Base-by-base conservation (phyloP, 352 stramenopile species). In the Globisporangium emineosum region DNA sequence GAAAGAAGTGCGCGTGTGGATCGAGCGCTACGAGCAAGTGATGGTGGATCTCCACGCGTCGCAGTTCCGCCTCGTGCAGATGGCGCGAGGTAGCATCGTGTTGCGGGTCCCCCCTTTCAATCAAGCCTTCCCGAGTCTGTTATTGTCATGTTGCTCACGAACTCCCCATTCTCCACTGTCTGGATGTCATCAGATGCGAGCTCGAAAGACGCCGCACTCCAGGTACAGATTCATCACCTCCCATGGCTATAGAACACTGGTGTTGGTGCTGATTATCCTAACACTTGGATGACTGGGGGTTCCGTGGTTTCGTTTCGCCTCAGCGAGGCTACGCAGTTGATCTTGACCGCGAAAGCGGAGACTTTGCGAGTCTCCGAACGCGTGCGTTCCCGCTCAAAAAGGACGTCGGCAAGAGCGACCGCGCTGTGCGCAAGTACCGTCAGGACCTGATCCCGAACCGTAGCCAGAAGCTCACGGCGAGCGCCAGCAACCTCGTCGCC, bases 21-120 rank as follows among this genome's bases (percentile, higher is more conserved):
- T 91, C 30, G 74, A 91, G 54, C 73, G 83, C 52, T 94, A 94
- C 51, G 84, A 94, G 35, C 85, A 94, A 60, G 85, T 90, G 25
- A 94, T 92, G 83, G 76, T 94, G 66, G 85, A 94, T 58, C 70
- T 94, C 9, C 85, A 94, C 54, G 83, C 77, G 8, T 77, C 85
- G 6, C 85, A 94, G 65, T 85, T 89, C 57, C 79, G 77, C 1
- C 72, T 92, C 25, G 81, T 82, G 3, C 83, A 91, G 61, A 15
- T 81, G 1, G 81, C 83, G 10, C 67, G 81, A 82, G 79, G 82
- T 90, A n/a, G 13, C 15, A 10, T n/a, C n/a, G n/a, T n/a, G n/a
- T n/a, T n/a, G n/a, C n/a, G n/a, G n/a, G n/a, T n/a, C n/a, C n/a
- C n/a, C n/a, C n/a, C n/a, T n/a, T n/a, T n/a, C n/a, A n/a, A n/a